Base-by-base conservation (phyloP, 1,139 yeast genomes). In the Blastobotrys ciferrii region DNA sequence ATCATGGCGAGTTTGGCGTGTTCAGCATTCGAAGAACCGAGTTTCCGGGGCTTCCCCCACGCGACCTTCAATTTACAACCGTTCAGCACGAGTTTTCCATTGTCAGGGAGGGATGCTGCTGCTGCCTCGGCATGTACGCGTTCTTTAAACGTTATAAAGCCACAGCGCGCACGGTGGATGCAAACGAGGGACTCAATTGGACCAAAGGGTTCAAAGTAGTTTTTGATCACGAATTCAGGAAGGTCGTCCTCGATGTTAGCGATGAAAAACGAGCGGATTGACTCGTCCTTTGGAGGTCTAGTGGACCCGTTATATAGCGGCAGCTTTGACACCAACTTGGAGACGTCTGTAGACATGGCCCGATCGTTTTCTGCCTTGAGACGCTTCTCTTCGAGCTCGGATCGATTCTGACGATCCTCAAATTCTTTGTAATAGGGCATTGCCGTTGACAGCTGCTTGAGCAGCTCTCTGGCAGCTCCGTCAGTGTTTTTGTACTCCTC, bases 221-320 rank as follows among this genome's bases (percentile, higher is more conserved):
- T 78, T 9, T 79, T 66, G 12, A 87, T 67, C 39, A 69, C 67
- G 58, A 80, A 81, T 55, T 82, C 88, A 0, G 91, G 82, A n/a
- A 82, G 61, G n/a, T 78, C 80, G 13, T 78, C 78, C 43, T 75
- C 79, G 19, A 86, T 70, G 0, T 95, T 95, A 66, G 82, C 84
- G n/a, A 87, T 63, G 62, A 87, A 86, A 45, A 87, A 75, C 0
- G 88, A 74, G 39, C 74, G 72, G 18, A 77, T 57, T 1, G 65
- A 60, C 2, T 59, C 49, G 53, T 80, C 78, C 1, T 82, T 82
- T 0, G 72, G 68, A 0, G 66, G 61, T 1, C 55, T 53, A 2
- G 81, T 58, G 14, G 73, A 71, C 0, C 87, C 87, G 45, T 56
- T 56, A 13, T 77, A 77, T 54, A 84, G 76, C 0, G 92, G 92